phyloP scores from a whole-genome alignment of 495 filamentous ascomycete genomes.

The Penicillium psychrofluorescens region DNA sequence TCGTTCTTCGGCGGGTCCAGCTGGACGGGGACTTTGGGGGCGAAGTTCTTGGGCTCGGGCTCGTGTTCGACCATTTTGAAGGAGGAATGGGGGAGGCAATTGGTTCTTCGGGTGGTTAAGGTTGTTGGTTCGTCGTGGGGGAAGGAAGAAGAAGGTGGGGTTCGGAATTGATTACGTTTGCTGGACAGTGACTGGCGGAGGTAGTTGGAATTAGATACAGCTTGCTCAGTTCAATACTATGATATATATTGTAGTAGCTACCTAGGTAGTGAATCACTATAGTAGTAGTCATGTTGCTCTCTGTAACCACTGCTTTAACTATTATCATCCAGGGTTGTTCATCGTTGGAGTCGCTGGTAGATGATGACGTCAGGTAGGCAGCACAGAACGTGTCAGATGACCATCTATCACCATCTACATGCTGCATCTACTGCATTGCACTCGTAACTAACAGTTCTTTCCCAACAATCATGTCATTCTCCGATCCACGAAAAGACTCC shows the following conservation, averaged over 20 bases:
- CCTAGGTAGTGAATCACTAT: too few relatives aligned
- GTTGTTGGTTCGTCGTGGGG: background rate
- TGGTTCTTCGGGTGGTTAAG: too few relatives aligned
- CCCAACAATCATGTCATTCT: too few relatives aligned
- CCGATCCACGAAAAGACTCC: too few relatives aligned
- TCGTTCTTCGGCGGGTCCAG: conserved; percentile 86
- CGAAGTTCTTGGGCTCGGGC: conserved; percentile 54
- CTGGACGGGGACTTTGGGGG: conserved; percentile 74
- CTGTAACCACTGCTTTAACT: background rate
- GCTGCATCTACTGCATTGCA: too few relatives aligned
- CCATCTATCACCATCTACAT: background rate
- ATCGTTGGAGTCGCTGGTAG: background rate
- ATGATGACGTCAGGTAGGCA: background rate
- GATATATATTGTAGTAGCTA: too few relatives aligned
- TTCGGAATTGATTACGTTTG: background rate
- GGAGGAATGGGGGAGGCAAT: background rate
- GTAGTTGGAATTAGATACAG: background rate
- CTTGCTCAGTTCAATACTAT: background rate
- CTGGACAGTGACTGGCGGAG: conserved; percentile 1
- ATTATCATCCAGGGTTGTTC: background rate
- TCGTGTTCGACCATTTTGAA: conserved; percentile 28
- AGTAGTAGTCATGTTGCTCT: background rate
- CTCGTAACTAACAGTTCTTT: too few relatives aligned
- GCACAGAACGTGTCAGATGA: background rate
- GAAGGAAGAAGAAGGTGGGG: conserved; percentile 7